Conservation (phyloP, 75 land plant genomes). For the Sequoia sempervirens region DNA sequence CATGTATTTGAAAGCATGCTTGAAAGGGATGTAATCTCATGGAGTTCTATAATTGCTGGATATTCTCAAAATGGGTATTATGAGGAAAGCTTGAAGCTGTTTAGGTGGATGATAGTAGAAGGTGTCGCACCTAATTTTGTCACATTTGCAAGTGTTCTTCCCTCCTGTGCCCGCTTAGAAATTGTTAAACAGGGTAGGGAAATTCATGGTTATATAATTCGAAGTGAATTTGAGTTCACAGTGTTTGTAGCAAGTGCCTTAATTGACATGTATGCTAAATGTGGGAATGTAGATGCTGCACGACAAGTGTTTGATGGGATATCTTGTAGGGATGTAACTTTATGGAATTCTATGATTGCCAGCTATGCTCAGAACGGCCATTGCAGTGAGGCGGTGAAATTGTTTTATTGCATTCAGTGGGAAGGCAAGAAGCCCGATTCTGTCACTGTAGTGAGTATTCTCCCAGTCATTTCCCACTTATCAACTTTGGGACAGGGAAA, state of each 20-base stretch:
- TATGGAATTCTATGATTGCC: slow-evolving; percentile 16
- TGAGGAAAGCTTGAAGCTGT: slow-evolving; percentile 30
- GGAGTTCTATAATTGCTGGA: slow-evolving; percentile 58
- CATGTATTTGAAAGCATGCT: slow-evolving; percentile 24
- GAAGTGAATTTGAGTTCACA: slow-evolving; percentile 19
- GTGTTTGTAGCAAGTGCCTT: slow-evolving; percentile 37
- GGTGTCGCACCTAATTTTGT: slow-evolving; percentile 33
- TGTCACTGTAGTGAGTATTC: neutral
- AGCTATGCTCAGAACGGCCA: slow-evolving; percentile 16
- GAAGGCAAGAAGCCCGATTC: slow-evolving; percentile 20
- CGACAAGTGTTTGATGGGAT: slow-evolving; percentile 40
- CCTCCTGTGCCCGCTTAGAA: slow-evolving; percentile 46
- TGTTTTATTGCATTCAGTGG: slow-evolving; percentile 7
- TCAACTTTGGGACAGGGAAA: slow-evolving; percentile 8
- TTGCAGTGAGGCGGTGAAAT: slow-evolving; percentile 6
- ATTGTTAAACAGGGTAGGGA: slow-evolving; percentile 34
- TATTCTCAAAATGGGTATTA: slow-evolving; percentile 23
- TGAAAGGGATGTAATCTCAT: slow-evolving; percentile 40
- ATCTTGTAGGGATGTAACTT: slow-evolving; percentile 34
- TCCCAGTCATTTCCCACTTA: slow-evolving; percentile 9
- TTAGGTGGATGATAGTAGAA: slow-evolving; percentile 41
- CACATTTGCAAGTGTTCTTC: slow-evolving; percentile 42
- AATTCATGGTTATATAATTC: slow-evolving; percentile 40
- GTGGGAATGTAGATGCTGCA: slow-evolving; percentile 41
- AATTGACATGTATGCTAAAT: slow-evolving; percentile 73